Conservation (phyloP, 208 protist species). For the Trypanosoma grayi region DNA sequence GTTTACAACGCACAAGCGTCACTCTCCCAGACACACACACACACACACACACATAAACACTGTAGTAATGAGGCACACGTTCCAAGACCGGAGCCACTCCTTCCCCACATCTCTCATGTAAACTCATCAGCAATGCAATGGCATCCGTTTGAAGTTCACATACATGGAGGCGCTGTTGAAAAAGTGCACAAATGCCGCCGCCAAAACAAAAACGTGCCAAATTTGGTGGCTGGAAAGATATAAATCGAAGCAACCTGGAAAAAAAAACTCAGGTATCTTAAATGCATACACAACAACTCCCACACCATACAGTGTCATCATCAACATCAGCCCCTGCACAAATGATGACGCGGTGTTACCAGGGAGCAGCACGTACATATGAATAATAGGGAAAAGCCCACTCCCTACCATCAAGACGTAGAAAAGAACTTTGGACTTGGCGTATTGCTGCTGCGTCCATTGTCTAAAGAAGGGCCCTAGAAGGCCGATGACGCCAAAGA, state of each 20-base stretch:
- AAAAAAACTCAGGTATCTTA: conserved; percentile 70
- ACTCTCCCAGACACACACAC: no score
- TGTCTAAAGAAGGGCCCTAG: conserved; percentile 74
- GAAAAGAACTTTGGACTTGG: conserved; percentile 56
- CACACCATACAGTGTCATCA: conserved; percentile 70
- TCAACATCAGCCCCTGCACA: conserved; percentile 51
- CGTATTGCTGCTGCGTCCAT: conserved; percentile 64
- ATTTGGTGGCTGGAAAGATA: conserved; percentile 76
- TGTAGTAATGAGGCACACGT: no score
- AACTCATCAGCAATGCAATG: conserved; percentile 29
- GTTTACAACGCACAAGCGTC: no score
- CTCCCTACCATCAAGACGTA: conserved; percentile 76
- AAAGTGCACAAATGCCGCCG: conserved; percentile 70
- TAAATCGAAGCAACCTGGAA: conserved; percentile 68
- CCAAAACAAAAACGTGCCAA: conserved; percentile 82
- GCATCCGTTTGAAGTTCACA: conserved; percentile 32
- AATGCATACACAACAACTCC: conserved; percentile 84
- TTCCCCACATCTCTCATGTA: no score
- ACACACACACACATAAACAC: no score
- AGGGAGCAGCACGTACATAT: conserved; percentile 53
- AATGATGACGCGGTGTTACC: conserved; percentile 36
- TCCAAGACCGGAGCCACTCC: no score
- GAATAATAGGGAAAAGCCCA: conserved; percentile 60
- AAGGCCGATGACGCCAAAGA: conserved; percentile 68
- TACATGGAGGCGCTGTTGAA: conserved; percentile 72